Conservation (phyloP, 2,329 filamentous ascomycete genomes). For the Beauveria pseudobassiana region DNA sequence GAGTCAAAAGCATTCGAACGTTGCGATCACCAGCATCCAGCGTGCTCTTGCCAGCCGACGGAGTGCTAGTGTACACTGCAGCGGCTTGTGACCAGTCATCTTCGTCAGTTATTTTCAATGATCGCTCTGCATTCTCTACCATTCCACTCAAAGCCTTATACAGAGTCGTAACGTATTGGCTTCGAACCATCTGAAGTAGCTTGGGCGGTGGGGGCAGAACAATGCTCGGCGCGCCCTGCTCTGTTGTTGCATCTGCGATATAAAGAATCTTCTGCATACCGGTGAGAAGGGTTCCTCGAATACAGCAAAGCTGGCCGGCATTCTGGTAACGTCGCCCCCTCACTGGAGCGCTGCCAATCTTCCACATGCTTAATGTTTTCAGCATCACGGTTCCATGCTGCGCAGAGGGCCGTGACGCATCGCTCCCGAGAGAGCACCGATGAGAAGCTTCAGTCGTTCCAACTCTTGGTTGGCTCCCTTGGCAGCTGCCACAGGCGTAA, state of each 20-base stretch:
- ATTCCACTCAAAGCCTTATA: conserved; percentile 93
- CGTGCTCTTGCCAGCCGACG: conserved; percentile 35
- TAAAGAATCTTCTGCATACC: conserved; percentile 96
- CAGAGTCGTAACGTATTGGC: conserved; percentile 85
- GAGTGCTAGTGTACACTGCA: conserved; percentile 17
- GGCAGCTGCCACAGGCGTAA: conserved; percentile 53
- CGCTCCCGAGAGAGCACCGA: conserved; percentile 76
- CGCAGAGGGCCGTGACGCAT: conserved; percentile 76
- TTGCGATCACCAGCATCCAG: conserved; percentile 59
- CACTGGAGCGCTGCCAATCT: conserved; percentile 80
- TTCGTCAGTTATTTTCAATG: conserved; percentile 57
- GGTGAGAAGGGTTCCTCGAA: conserved; percentile 73
- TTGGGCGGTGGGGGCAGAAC: conserved; percentile 81
- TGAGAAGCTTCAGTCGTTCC: conserved; percentile 68
- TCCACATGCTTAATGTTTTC: conserved; percentile 89
- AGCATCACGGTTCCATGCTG: conserved; percentile 87
- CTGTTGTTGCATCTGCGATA: conserved; percentile 75
- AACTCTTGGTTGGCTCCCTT: conserved; percentile 45
- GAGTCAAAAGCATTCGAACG: conserved; percentile 84
- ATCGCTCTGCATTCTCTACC: conserved; percentile 89
- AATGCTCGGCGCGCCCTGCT: conserved; percentile 66
- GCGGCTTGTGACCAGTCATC: conserved; percentile 46
- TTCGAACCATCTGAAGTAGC: conserved; percentile 80
- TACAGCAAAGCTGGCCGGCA: conserved; percentile 78
- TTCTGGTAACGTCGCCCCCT: conserved; percentile 80